phyloP scores from a whole-genome alignment of 345 rosid genomes.

The Populus nigra region DNA sequence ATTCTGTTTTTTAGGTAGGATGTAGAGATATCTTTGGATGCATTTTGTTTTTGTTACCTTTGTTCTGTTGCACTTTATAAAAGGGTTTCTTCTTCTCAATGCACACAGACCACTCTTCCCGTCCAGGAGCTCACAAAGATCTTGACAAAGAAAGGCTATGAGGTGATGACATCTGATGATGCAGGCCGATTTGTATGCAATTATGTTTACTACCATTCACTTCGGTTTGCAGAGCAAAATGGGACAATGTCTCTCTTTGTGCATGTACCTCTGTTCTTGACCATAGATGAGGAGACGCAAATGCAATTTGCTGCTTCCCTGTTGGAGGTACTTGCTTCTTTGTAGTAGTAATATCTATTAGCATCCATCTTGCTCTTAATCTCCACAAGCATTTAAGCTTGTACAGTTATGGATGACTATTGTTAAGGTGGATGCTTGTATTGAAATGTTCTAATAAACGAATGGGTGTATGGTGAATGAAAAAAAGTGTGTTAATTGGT shows the following conservation, averaged over 20 bases:
- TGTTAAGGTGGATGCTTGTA: constrained; percentile 20
- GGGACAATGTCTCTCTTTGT: constrained; percentile 77
- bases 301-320: constrained; percentile 85
- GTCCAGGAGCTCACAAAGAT: constrained; percentile 59
- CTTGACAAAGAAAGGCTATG: constrained; percentile 62
- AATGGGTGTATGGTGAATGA: constrained; percentile 26
- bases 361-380: constrained; percentile 16
- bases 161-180: constrained; percentile 77
- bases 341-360: constrained; percentile 38
- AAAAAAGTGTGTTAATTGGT: constrained; percentile 11
- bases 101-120: constrained; percentile 62
- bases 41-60: background rate
- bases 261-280: constrained; percentile 89
- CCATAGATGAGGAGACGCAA: constrained; percentile 86
- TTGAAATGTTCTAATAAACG: constrained; percentile 33
- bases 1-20: background rate
- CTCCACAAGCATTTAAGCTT: constrained; percentile 15
- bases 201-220: constrained; percentile 92
- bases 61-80: background rate
- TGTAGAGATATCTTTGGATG: background rate
- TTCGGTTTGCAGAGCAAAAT: constrained; percentile 80
- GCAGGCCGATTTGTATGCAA: constrained; percentile 99
- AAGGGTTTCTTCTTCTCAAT: constrained; percentile 6
- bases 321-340: constrained; percentile 83
- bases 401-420: constrained; percentile 14